Conservation (phyloP, 2,329 filamentous ascomycete species). For the Rhynchosporium agropyri region DNA sequence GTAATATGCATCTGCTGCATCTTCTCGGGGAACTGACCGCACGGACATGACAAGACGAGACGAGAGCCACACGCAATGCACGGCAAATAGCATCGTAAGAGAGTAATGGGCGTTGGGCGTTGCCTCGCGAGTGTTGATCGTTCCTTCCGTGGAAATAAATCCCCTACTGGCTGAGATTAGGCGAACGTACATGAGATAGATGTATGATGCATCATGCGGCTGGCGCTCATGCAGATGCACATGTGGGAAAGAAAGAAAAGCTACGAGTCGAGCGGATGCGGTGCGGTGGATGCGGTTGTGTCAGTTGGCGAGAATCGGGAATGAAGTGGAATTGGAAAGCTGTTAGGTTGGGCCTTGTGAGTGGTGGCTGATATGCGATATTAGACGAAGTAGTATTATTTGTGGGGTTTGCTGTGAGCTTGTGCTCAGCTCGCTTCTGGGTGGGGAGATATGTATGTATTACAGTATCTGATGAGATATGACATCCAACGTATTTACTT, state of each 20-base stretch:
- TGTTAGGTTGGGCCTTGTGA: neutral
- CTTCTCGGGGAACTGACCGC: neutral
- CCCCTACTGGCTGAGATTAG: constrained; percentile 23
- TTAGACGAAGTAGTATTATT: constrained; percentile 1
- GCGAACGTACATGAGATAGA: constrained; percentile 27
- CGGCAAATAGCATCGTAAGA: neutral
- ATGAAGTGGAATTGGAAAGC: too few relatives aligned
- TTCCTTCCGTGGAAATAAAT: neutral
- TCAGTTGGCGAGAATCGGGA: constrained; percentile 19
- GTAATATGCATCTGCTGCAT: neutral
- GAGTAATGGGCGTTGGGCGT: neutral
- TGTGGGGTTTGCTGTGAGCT: neutral
- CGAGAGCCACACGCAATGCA: constrained; percentile 4
- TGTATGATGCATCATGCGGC: neutral
- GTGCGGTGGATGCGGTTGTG: constrained; percentile 18
- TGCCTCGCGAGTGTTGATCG: neutral
- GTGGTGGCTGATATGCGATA: constrained; percentile 1
- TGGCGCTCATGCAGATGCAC: neutral
- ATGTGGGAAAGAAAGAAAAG: neutral
- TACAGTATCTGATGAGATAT: too few relatives aligned
- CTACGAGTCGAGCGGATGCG: neutral
- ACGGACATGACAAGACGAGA: too few relatives aligned
- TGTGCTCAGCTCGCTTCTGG: too few relatives aligned
- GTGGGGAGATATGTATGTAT: too few relatives aligned
- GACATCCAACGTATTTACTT: too few relatives aligned